Evolutionary conservation across 805 yeast genomes (phyloP).

Genomic region (Nakazawaea ernobii): DNA sequence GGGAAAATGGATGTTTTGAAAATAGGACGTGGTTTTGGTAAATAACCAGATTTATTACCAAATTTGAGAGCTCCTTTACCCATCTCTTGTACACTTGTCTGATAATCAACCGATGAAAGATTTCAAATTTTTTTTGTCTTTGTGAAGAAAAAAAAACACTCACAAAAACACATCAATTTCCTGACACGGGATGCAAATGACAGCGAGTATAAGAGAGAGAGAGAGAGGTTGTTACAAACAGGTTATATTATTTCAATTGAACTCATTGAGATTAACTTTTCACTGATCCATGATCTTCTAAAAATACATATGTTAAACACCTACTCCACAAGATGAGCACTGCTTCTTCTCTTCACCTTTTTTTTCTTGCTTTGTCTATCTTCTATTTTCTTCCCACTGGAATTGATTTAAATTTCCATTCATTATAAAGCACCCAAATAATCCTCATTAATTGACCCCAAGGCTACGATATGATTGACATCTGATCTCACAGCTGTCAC

Average conservation of each 20-base stretch:
- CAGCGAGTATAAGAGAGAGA: too few species aligned
- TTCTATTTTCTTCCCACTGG: background rate
- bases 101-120: background rate
- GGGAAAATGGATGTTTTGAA: conserved; percentile 64
- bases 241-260: too few species aligned
- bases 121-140: background rate
- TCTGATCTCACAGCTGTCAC: conserved; percentile 97
- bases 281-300: too few species aligned
- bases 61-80: conserved; percentile 44
- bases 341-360: background rate
- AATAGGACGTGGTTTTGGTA: conserved; percentile 73
- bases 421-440: conserved; percentile 78
- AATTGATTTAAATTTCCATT: too few species aligned
- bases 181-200: too few species aligned
- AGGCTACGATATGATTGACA: conserved; percentile 94
- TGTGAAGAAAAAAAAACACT: background rate
- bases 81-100: conserved; percentile 22
- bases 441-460: conserved; percentile 97
- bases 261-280: too few species aligned
- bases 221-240: too few species aligned
- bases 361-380: background rate
- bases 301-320: too few species aligned
- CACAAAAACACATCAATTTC: too few species aligned
- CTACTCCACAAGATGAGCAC: too few species aligned
- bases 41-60: conserved; percentile 72